Conservation (phyloP, 805 yeast genomes). For the Kodamaea kakaduensis region DNA sequence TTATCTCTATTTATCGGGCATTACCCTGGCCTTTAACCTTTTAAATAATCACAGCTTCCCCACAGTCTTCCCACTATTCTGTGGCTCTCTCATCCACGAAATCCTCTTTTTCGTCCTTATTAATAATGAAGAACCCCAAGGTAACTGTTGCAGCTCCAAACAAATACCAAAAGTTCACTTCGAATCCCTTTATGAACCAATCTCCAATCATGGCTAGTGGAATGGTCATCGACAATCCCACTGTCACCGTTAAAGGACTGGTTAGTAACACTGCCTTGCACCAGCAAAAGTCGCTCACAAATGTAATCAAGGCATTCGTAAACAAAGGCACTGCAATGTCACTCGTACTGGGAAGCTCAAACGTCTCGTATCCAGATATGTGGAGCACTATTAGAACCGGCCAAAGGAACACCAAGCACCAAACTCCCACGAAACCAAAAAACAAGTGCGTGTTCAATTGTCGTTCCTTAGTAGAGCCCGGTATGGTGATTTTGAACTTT, state of each 20-base stretch:
- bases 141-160: conserved; percentile 81
- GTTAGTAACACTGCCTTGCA: conserved; percentile 91
- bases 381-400: conserved; percentile 72
- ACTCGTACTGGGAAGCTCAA: conserved; percentile 61
- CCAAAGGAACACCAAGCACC: conserved; percentile 73
- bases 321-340: conserved; percentile 51
- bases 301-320: conserved; percentile 71
- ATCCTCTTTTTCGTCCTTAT: conserved; percentile 72
- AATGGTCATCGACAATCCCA: conserved; percentile 88
- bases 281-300: conserved; percentile 91
- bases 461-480: conserved; percentile 54
- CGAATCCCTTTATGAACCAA: conserved; percentile 62
- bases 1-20: no score
- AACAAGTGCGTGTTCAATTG: conserved; percentile 80
- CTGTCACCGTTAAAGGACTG: conserved; percentile 91
- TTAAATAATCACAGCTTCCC: no score
- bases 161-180: conserved; percentile 58
- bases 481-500: conserved; percentile 55
- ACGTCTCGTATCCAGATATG: conserved; percentile 58
- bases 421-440: conserved; percentile 92
- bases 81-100: conserved; percentile 23
- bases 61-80: no score
- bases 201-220: conserved; percentile 95
- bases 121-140: conserved; percentile 77
- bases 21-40: no score